Evolutionary conservation across 345 rosid species (phyloP).

Genomic region (Eucalyptus marginata): DNA sequence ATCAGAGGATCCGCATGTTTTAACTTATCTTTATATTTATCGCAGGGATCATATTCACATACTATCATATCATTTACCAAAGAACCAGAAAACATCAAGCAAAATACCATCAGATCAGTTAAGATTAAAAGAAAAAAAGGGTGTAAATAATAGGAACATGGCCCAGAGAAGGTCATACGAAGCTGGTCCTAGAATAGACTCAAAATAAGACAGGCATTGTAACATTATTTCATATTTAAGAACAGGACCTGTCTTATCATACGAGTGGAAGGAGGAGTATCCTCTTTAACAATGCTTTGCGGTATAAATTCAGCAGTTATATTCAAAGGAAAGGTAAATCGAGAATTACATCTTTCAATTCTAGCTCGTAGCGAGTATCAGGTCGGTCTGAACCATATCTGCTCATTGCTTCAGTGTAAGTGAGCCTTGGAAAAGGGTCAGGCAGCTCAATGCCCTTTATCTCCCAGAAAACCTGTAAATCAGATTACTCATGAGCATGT

Average conservation of each 20-base stretch:
- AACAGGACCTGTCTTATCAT: not conserved
- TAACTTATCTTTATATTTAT: not conserved
- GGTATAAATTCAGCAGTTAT: not conserved
- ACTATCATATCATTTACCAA: not conserved
- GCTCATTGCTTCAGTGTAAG: slow-evolving; percentile 84
- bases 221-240: not conserved
- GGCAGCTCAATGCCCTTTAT: slow-evolving; percentile 73
- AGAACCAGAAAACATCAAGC: not conserved
- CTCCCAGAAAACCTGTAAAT: slow-evolving; percentile 66
- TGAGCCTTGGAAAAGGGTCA: slow-evolving; percentile 80
- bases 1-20: not conserved
- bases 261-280: not conserved
- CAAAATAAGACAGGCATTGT: not conserved
- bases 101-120: not conserved
- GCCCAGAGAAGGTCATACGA: not conserved
- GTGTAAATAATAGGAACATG: not conserved
- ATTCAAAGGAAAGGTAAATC: not conserved
- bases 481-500: not conserved
- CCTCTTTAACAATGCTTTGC: not conserved
- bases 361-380: slow-evolving; percentile 83
- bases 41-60: not conserved
- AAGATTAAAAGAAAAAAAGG: not conserved
- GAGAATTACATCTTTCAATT: slow-evolving; percentile 75
- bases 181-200: not conserved
- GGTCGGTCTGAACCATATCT: slow-evolving; percentile 93